Conservation (phyloP, 2,329 filamentous ascomycete genomes). For the Berkeleyomyces basicola region DNA sequence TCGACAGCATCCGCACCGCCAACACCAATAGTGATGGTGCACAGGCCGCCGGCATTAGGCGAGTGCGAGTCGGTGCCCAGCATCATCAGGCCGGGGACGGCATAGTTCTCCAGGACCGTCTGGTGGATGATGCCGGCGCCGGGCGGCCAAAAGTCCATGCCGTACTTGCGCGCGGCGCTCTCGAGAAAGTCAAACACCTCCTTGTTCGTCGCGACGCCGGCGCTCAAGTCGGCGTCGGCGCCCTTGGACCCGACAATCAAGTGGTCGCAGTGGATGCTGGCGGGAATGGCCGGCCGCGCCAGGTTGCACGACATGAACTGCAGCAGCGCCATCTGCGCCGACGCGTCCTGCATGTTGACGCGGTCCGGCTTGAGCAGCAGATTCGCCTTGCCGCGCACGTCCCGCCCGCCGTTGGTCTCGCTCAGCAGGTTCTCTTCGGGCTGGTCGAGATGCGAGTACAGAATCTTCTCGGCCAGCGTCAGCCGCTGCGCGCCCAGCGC, state of each 20-base stretch:
- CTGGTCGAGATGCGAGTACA: constrained; percentile 88
- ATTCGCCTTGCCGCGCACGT: constrained; percentile 76
- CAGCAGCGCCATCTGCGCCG: constrained; percentile 91
- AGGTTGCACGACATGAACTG: constrained; percentile 98
- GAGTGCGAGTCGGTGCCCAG: constrained; percentile 95
- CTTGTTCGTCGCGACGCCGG: constrained; percentile 79
- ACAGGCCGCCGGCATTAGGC: constrained; percentile 88
- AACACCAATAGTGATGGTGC: constrained; percentile 88
- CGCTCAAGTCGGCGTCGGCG: constrained; percentile 67
- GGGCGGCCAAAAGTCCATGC: constrained; percentile 90
- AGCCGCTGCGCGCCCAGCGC: constrained; percentile 53
- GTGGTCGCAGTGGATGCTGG: constrained; percentile 97
- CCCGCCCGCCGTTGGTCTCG: constrained; percentile 65
- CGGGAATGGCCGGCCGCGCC: constrained; percentile 76
- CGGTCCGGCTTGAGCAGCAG: constrained; percentile 94
- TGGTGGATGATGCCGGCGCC: constrained; percentile 95
- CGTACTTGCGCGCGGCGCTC: constrained; percentile 77
- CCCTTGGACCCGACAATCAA: constrained; percentile 93
- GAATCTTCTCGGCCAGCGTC: constrained; percentile 92
- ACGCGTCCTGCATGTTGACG: constrained; percentile 98
- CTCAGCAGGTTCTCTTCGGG: constrained; percentile 74
- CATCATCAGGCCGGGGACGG: constrained; percentile 96
- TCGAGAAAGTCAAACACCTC: constrained; percentile 97
- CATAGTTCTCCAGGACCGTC: constrained; percentile 94
- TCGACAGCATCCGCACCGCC: constrained; percentile 95